A percentile compares a stretch with the other conserved stretches of the same genome.
Evolutionary conservation across 805 yeast species (phyloP).

Genomic region (Starmera amethionina): DNA sequence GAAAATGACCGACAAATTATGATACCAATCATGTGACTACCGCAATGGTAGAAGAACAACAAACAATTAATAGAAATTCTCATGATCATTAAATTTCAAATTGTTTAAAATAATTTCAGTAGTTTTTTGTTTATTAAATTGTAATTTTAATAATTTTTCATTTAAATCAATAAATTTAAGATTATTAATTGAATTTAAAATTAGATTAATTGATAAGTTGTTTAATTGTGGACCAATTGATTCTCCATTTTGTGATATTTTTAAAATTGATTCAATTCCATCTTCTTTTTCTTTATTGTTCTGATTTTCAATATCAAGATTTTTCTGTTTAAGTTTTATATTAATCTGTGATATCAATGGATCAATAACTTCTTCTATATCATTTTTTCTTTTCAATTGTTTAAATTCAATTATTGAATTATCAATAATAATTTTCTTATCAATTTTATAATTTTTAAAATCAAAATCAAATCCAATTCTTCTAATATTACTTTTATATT

Average conservation of each 20-base stretch:
- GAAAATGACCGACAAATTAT: too few relatives aligned
- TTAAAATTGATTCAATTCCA: constrained; percentile 10
- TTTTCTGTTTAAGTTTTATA: background rate
- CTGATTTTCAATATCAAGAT: background rate
- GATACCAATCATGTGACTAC: background rate
- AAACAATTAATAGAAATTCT: background rate
- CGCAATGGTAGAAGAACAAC: background rate
- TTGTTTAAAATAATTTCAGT: background rate
- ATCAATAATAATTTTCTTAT: background rate
- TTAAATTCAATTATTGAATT: background rate
- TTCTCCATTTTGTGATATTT: constrained; percentile 14
- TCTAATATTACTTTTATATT: constrained; percentile 18
- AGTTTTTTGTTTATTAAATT: background rate
- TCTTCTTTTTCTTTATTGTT: background rate
- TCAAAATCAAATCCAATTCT: constrained; percentile 7
- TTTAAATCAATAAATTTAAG: constrained; percentile 12
- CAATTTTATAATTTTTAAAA: background rate
- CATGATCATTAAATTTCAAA: background rate
- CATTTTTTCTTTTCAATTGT: background rate
- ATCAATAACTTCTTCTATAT: background rate
- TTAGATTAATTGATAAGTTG: constrained; percentile 11
- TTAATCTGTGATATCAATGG: background rate
- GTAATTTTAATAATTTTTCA: constrained; percentile 1
- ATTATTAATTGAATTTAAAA: constrained; percentile 13
- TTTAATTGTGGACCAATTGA: constrained; percentile 15